phyloP scores from a whole-genome alignment of 495 filamentous ascomycete species.

The Xanthoparmelia taractica region DNA sequence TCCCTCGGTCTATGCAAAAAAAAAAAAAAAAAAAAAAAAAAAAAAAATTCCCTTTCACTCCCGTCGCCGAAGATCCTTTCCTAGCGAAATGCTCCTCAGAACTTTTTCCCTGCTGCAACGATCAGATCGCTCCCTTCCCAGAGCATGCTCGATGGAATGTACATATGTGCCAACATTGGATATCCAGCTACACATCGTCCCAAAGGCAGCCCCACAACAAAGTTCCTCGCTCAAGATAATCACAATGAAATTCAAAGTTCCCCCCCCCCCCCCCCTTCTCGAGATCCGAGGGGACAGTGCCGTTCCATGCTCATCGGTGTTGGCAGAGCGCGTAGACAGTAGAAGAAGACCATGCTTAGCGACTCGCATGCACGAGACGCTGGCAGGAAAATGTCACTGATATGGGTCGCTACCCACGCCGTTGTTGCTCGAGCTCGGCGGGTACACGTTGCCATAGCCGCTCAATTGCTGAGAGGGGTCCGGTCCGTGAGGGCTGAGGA shows the following conservation, averaged over 20 bases:
- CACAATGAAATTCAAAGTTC: slow-evolving; percentile 8
- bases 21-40: too few relatives aligned
- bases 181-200: slow-evolving; percentile 4
- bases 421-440: slow-evolving; percentile 55
- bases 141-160: slow-evolving; percentile 15
- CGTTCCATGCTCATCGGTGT: neutral
- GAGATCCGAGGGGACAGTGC: slow-evolving; percentile 7
- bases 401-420: slow-evolving; percentile 53
- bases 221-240: slow-evolving; percentile 12
- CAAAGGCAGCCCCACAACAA: neutral
- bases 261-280: neutral
- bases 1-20: slow-evolving; percentile 39
- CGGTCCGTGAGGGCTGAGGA: slow-evolving; percentile 49
- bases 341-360: neutral
- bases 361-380: slow-evolving; percentile 54
- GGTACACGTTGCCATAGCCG: slow-evolving; percentile 54
- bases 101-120: slow-evolving; percentile 15
- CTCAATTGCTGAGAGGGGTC: slow-evolving; percentile 53
- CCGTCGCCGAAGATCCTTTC: slow-evolving; percentile 9
- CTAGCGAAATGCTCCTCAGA: slow-evolving; percentile 9
- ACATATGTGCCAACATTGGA: slow-evolving; percentile 9
- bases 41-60: slow-evolving; percentile 9
- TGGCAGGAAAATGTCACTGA: slow-evolving; percentile 61
- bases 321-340: slow-evolving; percentile 7
- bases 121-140: slow-evolving; percentile 10